phyloP scores from a whole-genome alignment of 2,329 filamentous ascomycete species.

The Talaromyces pinophilus region DNA sequence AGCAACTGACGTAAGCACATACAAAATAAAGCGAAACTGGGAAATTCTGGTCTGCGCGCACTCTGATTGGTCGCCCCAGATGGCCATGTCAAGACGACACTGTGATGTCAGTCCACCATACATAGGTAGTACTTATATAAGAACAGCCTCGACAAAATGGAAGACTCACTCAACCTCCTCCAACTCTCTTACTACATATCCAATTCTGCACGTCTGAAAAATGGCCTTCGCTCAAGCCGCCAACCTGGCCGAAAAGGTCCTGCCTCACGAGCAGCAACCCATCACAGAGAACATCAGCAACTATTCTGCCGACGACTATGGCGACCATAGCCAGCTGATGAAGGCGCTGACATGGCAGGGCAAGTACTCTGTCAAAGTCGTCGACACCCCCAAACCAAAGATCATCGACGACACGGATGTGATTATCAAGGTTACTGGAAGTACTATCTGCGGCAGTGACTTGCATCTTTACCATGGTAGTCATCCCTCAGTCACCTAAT shows the following conservation, averaged over 20 bases:
- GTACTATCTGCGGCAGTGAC: constrained; percentile 63
- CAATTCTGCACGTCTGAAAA: not conserved
- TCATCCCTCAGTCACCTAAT: too few relatives aligned
- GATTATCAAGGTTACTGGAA: constrained; percentile 74
- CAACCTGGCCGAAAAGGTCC: constrained; percentile 62
- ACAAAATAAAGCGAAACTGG: not conserved
- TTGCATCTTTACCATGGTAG: constrained; percentile 53
- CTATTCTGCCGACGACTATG: constrained; percentile 59
- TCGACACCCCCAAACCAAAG: constrained; percentile 68
- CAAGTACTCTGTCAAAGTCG: constrained; percentile 73
- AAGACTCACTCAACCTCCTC: not conserved
- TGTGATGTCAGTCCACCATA: not conserved
- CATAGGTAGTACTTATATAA: too few relatives aligned
- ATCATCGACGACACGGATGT: constrained; percentile 74
- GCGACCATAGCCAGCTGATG: constrained; percentile 62
- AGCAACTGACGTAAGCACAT: not conserved
- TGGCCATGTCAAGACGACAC: not conserved
- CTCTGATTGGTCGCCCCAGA: not conserved
- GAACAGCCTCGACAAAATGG: not conserved
- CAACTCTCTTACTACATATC: not conserved
- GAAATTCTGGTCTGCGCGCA: not conserved
- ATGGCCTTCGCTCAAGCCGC: constrained; percentile 69
- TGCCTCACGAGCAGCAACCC: constrained; percentile 68
- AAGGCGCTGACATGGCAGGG: constrained; percentile 80
- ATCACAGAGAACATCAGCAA: constrained; percentile 70